Evolutionary conservation across 352 stramenopile genomes (phyloP).

Genomic region (Pythium pyrilobum): DNA sequence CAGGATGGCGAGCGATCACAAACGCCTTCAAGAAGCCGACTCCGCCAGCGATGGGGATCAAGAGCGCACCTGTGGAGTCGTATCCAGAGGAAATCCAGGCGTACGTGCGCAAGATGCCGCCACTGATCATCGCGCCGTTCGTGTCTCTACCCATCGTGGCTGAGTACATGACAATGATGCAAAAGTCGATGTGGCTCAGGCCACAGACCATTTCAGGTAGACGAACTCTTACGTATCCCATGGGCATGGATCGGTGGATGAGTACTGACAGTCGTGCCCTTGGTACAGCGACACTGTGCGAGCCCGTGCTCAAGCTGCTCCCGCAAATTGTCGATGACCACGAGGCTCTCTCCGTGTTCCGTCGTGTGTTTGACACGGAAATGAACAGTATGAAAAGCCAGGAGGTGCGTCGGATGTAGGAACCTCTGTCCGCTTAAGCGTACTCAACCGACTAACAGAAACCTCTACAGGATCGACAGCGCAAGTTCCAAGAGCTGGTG

Average conservation of each 20-base stretch:
- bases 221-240: neutral
- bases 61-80: slow-evolving; percentile 48
- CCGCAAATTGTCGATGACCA: slow-evolving; percentile 70
- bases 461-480: slow-evolving; percentile 49
- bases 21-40: slow-evolving; percentile 57
- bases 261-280: too few species aligned
- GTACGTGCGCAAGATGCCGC: slow-evolving; percentile 52
- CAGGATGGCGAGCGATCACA: slow-evolving; percentile 63
- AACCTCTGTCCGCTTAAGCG: neutral
- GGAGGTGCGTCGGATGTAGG: slow-evolving; percentile 25
- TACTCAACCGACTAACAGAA: neutral
- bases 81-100: slow-evolving; percentile 45
- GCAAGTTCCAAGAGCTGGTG: slow-evolving; percentile 63
- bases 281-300: slow-evolving; percentile 25
- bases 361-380: slow-evolving; percentile 52
- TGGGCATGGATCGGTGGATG: neutral
- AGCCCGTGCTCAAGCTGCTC: slow-evolving; percentile 63
- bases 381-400: slow-evolving; percentile 30
- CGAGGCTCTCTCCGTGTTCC: slow-evolving; percentile 54
- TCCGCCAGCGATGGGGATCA: slow-evolving; percentile 54
- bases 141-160: slow-evolving; percentile 54
- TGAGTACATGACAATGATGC: slow-evolving; percentile 71
- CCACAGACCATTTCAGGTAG: slow-evolving; percentile 37
- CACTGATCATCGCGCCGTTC: slow-evolving; percentile 63
- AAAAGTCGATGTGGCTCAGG: slow-evolving; percentile 39